A percentile compares a stretch with the other conserved stretches of the same genome.
Conservation (phyloP, 2,329 filamentous ascomycete genomes). For the Aspergillus udagawae region DNA sequence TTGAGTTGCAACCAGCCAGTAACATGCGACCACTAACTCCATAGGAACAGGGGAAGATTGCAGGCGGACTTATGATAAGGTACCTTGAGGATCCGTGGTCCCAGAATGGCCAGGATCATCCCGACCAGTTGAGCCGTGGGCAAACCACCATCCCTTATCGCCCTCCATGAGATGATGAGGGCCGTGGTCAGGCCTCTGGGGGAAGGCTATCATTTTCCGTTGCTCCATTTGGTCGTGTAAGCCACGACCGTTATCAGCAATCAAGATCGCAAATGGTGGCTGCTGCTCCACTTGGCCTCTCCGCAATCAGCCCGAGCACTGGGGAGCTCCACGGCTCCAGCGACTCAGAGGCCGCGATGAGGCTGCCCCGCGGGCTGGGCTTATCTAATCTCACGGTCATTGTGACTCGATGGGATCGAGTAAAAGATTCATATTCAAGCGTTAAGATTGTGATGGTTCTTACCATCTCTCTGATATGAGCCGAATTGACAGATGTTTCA, state of each 20-base stretch:
- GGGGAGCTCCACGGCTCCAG: neutral
- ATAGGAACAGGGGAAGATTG: neutral
- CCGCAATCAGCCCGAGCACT: slow-evolving; percentile 13
- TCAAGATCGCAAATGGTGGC: neutral
- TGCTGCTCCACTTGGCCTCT: slow-evolving; percentile 15
- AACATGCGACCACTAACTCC: neutral
- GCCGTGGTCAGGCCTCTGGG: neutral
- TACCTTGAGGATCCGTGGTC: neutral
- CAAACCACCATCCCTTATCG: neutral
- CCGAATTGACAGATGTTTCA: neutral
- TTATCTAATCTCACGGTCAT: slow-evolving; percentile 20
- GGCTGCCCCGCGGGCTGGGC: slow-evolving; percentile 7
- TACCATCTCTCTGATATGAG: neutral
- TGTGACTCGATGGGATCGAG: slow-evolving; percentile 36
- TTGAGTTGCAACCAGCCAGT: neutral
- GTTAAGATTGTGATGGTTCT: neutral
- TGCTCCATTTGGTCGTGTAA: slow-evolving; percentile 22
- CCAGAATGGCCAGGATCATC: neutral
- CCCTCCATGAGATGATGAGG: neutral
- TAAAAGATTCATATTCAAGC: slow-evolving; percentile 21
- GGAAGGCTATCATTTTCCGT: slow-evolving; percentile 12
- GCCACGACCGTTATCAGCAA: slow-evolving; percentile 22
- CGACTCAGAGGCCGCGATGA: slow-evolving; percentile 6
- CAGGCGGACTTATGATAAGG: neutral
- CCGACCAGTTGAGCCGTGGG: neutral